phyloP scores from a whole-genome alignment of 805 yeast genomes.

The Lipomyces sp. region DNA sequence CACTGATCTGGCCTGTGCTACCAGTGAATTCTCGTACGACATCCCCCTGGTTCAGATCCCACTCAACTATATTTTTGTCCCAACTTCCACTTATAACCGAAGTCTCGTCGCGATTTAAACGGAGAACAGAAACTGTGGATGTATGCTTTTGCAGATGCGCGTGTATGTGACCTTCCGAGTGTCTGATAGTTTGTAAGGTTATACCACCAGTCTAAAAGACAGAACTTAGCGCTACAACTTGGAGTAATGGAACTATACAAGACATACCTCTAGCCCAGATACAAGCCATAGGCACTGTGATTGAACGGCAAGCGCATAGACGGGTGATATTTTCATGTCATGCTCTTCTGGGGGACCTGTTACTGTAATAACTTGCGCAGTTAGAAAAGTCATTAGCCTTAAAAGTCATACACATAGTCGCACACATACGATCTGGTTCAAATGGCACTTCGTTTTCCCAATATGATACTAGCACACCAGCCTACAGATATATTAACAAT shows the following conservation, averaged over 20 bases:
- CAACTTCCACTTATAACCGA: slow-evolving; percentile 81
- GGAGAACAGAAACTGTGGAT: slow-evolving; percentile 74
- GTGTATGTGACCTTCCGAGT: slow-evolving; percentile 78
- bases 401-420: neutral
- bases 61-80: slow-evolving; percentile 79
- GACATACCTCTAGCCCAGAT: slow-evolving; percentile 63
- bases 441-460: slow-evolving; percentile 96
- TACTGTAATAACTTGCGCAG: neutral
- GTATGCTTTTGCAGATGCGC: slow-evolving; percentile 76
- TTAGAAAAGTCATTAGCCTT: slow-evolving; percentile 47
- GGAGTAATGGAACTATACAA: neutral
- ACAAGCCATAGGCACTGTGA: slow-evolving; percentile 81
- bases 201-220: slow-evolving; percentile 76
- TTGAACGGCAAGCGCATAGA: slow-evolving; percentile 83
- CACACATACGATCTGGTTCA: slow-evolving; percentile 14
- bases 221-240: neutral
- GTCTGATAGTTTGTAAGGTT: slow-evolving; percentile 77
- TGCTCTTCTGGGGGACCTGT: slow-evolving; percentile 19
- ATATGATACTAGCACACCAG: slow-evolving; percentile 80
- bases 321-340: slow-evolving; percentile 68
- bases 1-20: slow-evolving; percentile 78
- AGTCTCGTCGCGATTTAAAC: slow-evolving; percentile 64
- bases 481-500: slow-evolving; percentile 41
- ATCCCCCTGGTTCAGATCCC: slow-evolving; percentile 84
- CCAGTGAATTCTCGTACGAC: slow-evolving; percentile 56